Percentiles rank a stretch among this genome's conserved stretches.
phyloP scores from a whole-genome alignment of 768 basidiomycete genomes.

The Leccinum truebloodii region DNA sequence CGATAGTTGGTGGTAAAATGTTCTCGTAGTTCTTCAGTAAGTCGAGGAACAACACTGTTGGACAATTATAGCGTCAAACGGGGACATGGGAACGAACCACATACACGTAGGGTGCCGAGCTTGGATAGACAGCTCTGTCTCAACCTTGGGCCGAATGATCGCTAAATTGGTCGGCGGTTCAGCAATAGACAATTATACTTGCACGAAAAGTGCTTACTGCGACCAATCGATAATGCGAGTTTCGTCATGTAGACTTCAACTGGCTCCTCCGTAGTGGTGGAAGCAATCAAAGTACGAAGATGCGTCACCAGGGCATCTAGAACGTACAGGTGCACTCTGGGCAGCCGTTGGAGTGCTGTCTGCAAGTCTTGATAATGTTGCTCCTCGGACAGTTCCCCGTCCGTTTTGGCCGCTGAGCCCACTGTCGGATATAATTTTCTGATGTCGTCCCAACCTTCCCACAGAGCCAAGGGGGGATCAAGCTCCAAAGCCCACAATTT shows the following conservation, averaged over 20 bases:
- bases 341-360: conserved; percentile 64
- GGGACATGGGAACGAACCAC: conserved; percentile 22
- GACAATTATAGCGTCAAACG: neutral
- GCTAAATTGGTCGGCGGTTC: conserved; percentile 41
- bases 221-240: conserved; percentile 81
- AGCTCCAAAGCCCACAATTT: conserved; percentile 94
- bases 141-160: conserved; percentile 78
- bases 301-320: conserved; percentile 79
- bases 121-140: conserved; percentile 85
- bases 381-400: conserved; percentile 53
- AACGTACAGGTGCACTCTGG: conserved; percentile 78
- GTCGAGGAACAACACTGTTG: conserved; percentile 79
- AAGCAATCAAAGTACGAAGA: conserved; percentile 66
- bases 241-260: conserved; percentile 85
- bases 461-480: conserved; percentile 80
- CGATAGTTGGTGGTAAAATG: conserved; percentile 79
- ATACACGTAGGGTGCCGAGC: conserved; percentile 83
- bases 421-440: conserved; percentile 83
- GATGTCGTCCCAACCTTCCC: conserved; percentile 92
- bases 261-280: conserved; percentile 67
- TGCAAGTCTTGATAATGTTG: conserved; percentile 65
- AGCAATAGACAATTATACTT: neutral
- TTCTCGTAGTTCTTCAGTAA: conserved; percentile 72
- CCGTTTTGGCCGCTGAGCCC: conserved; percentile 54
- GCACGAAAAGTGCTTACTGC: conserved; percentile 55